Base-by-base conservation (phyloP, 176 grass and related monocot species). In the Oryza meridionalis region DNA sequence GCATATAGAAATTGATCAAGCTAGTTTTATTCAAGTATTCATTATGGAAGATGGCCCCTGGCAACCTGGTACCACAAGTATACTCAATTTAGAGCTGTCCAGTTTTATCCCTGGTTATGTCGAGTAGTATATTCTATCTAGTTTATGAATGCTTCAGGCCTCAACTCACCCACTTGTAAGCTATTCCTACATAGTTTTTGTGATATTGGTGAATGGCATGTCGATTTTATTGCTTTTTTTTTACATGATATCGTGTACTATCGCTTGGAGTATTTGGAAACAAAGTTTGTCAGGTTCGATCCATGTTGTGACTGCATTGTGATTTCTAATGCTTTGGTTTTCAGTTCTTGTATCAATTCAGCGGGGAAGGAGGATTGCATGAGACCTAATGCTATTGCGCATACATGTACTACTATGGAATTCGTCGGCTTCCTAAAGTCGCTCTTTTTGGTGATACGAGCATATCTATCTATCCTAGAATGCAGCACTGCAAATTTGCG, bases 1-100 rank as follows among this genome's bases (percentile, higher is more conserved):
- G 7, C 11, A 47, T 86, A 61, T 65, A 67, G 27, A 74, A 73
- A 79, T 73, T 40, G 11, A 77, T 1, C 24, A 16, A 45, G 64
- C 12, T 42, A 61, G 11, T 4, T 70, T 10, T 24, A 10, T 43
- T 15, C 19, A 62, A 62, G 58, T 2, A 62, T 62, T 22, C 58
- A 24, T 62, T 58, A 8, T 17, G 16, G 58, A 24, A 62, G 21
- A 62, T 8, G 24, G n/a, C 9, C 17, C 17, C 17, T 21, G 51
- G 51, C 19, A 4, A 22, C n/a, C 58, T 62, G 58, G 8, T 62
- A 24, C n/a, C 9, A 1, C n/a, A 62, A 62, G n/a, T 22, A 24
- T 9, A 19, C 15, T 53, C 15, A 53, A 19, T 22, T 61, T 22
- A 3, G 1, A 19, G 17, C 5, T 22, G 17, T 59, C 55, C 7